These are phyloP conservation scores for Canna indica DNA, from an alignment of 176 grass and related monocot genomes.

Conservation along the genomic window DNA sequence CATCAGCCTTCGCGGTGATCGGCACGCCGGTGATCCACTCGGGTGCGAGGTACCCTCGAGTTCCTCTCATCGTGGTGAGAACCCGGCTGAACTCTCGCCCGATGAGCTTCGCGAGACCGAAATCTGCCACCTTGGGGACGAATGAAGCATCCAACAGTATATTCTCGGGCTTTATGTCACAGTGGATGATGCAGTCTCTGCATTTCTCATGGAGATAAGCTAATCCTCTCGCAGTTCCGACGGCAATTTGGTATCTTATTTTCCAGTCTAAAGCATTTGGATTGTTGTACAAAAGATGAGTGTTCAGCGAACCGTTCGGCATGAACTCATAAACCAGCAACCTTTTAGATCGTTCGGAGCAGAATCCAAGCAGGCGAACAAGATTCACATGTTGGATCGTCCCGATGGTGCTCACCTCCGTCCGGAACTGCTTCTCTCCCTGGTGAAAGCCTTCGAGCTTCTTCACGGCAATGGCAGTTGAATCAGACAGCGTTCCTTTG, in stretches of 20 bases:
- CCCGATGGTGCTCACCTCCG: conserved; percentile 56
- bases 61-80: not conserved
- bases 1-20: not conserved
- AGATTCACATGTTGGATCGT: conserved; percentile 48
- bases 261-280: conserved; percentile 21
- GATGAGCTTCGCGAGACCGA: not conserved
- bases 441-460: conserved; percentile 34
- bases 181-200: conserved; percentile 10
- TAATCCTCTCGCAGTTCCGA: conserved; percentile 44
- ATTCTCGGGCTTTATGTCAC: conserved; percentile 1
- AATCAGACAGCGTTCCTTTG: conserved; percentile 36
- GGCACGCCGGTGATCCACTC: not conserved
- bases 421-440: conserved; percentile 60
- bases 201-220: conserved; percentile 50
- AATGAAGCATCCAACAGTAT: not conserved
- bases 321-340: conserved; percentile 62
- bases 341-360: conserved; percentile 34
- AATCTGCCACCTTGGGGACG: not conserved
- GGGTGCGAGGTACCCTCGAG: not conserved
- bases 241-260: conserved; percentile 32
- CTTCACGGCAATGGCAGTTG: conserved; percentile 47
- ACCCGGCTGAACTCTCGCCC: not conserved
- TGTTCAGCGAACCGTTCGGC: conserved; percentile 38
- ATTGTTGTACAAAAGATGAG: conserved; percentile 21
- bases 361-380: conserved; percentile 45